Evolutionary conservation across 306 rosid genomes (phyloP), one percentile per base, ranked within the genome.

Genomic region (Acacia melanoxylon): DNA sequence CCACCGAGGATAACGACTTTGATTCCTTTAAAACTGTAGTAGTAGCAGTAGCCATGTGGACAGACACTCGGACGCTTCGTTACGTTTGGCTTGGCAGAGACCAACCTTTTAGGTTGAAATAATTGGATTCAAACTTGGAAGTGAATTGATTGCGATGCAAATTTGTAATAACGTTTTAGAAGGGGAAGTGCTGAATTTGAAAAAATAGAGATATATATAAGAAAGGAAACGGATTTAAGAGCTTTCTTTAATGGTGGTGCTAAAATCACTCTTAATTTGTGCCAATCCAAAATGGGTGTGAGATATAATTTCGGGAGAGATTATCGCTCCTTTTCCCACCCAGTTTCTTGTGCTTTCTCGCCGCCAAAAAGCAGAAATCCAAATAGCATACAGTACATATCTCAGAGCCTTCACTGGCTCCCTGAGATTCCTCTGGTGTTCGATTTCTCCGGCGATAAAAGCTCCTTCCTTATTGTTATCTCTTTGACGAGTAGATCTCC

Each of bases 251-350:
- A 74, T 51, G 68, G 59, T 45, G 19, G 27, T 8, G 70, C 73
- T 73, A 24, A 27, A 88, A 77, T 82, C 74, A 10, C 81, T 37
- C 31, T n/a, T 9, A 33, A 45, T 42, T 42, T 54, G 10, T 68
- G 11, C 4, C 22, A 54, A 68, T 16, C 58, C 20, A 51, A 51
- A 51, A 51, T 51, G n/a, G 22, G 58, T 4, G n/a, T 15, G 56
- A 49, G 13, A 44, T 44, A 44, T 61, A 46, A 9, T 29, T 15
- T 9, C 27, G 14, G 74, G 62, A 24, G 45, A 37, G 65, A 59
- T 72, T 85, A 90, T 89, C 97, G 78, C 82, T 90, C 94, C 48
- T 86, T 90, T 77, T 90, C 94, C 94, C 97, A 92, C 84, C 85
- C 80, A 45, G 49, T 83, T 37, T 90, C 92, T 51, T 87, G 80